Conservation (phyloP, 495 filamentous ascomycete genomes). For the Penicillium herquei region DNA sequence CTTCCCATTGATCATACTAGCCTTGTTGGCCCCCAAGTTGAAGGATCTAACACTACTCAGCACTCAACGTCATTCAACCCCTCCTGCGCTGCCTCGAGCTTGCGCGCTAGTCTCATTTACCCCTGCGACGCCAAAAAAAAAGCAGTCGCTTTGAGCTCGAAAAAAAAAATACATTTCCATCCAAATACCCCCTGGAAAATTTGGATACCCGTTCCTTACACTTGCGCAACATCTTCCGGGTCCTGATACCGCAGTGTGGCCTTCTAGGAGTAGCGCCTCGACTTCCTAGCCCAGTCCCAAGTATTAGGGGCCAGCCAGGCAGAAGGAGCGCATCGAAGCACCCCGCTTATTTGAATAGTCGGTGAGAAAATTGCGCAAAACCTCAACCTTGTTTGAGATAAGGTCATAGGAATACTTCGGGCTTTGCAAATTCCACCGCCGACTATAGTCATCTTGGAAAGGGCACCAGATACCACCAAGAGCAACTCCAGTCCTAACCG, state of each 20-base stretch:
- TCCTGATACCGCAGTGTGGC: too few relatives aligned
- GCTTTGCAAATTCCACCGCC: background rate
- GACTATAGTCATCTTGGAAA: too few relatives aligned
- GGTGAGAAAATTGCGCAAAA: background rate
- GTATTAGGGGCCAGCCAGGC: background rate
- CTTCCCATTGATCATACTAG: background rate
- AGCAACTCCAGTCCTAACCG: too few relatives aligned
- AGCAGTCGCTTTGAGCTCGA: too few relatives aligned
- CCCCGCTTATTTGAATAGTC: background rate
- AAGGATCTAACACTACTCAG: background rate
- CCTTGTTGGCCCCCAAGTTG: conserved; percentile 2
- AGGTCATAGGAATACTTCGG: background rate
- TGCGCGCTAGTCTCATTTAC: background rate
- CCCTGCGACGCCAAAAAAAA: background rate
- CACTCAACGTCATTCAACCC: background rate
- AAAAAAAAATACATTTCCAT: too few relatives aligned
- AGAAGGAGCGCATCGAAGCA: background rate
- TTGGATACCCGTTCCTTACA: too few relatives aligned
- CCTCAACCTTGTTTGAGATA: background rate
- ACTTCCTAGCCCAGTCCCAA: background rate
- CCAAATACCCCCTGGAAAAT: too few relatives aligned
- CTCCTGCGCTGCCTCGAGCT: background rate
- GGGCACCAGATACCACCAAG: too few relatives aligned
- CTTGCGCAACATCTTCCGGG: too few relatives aligned
- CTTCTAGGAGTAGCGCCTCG: too few relatives aligned